Conservation (phyloP, 2,329 filamentous ascomycete genomes). For the Talaromyces sp. region DNA sequence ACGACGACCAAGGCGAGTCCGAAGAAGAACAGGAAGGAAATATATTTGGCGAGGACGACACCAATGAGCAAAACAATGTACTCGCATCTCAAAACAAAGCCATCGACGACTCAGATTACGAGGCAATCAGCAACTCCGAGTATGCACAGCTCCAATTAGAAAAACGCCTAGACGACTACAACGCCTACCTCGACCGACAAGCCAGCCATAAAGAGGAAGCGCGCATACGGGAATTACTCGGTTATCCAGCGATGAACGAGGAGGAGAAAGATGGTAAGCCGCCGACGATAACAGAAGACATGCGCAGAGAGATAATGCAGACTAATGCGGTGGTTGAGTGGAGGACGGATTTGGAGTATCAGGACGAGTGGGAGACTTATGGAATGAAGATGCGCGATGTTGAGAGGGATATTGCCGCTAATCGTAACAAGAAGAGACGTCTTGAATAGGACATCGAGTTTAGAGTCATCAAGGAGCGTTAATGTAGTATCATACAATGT, state of each 20-base stretch:
- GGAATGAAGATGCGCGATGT: slow-evolving; percentile 28
- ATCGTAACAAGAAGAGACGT: slow-evolving; percentile 32
- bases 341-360: slow-evolving; percentile 46
- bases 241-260: slow-evolving; percentile 15
- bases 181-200: slow-evolving; percentile 48
- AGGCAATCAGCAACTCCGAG: neutral
- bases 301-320: slow-evolving; percentile 31
- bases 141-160: neutral
- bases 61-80: neutral
- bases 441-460: slow-evolving; percentile 5
- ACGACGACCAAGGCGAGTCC: neutral
- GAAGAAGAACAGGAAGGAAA: slow-evolving; percentile 15
- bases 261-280: slow-evolving; percentile 23
- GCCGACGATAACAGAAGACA: slow-evolving; percentile 24
- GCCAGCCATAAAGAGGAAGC: slow-evolving; percentile 45
- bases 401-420: slow-evolving; percentile 29
- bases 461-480: neutral
- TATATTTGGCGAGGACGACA: neutral
- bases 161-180: slow-evolving; percentile 34
- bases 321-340: slow-evolving; percentile 42
- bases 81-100: neutral
- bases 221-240: slow-evolving; percentile 34
- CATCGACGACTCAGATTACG: neutral
- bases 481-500: neutral
- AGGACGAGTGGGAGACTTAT: slow-evolving; percentile 51